phyloP scores from a whole-genome alignment of 2,329 filamentous ascomycete genomes.

The Scytalidium lignicola region DNA sequence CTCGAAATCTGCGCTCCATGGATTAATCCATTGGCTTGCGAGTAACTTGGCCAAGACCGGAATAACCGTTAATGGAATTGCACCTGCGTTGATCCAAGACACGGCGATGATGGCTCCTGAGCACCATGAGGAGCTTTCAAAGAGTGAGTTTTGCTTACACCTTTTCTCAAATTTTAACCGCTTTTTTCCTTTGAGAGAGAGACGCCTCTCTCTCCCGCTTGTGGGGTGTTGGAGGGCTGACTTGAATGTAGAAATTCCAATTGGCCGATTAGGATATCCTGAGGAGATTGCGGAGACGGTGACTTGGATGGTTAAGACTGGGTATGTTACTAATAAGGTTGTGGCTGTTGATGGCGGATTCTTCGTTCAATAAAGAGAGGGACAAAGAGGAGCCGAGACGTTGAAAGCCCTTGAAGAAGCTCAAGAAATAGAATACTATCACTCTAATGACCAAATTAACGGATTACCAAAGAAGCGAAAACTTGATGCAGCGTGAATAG shows the following conservation, averaged over 20 bases:
- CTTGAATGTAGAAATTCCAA: constrained; percentile 30
- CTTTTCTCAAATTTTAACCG: too few species aligned
- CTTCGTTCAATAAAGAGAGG: constrained; percentile 26
- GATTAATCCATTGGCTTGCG: constrained; percentile 41
- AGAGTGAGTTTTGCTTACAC: constrained; percentile 28
- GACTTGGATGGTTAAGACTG: constrained; percentile 37
- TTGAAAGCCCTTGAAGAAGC: too few species aligned
- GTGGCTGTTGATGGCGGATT: constrained; percentile 33
- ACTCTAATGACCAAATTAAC: too few species aligned
- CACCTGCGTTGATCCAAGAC: constrained; percentile 36
- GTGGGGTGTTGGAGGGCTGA: too few species aligned
- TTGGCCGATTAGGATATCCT: constrained; percentile 34
- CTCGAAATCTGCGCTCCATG: constrained; percentile 40
- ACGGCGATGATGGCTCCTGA: constrained; percentile 36
- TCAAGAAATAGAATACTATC: too few species aligned
- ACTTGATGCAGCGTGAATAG: too few species aligned
- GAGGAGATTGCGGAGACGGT: constrained; percentile 40
- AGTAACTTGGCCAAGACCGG: constrained; percentile 36
- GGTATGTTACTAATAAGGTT: constrained; percentile 39
- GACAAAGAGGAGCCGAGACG: constrained; percentile 3
- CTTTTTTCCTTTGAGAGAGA: too few species aligned
- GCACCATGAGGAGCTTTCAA: constrained; percentile 16
- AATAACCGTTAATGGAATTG: constrained; percentile 39
- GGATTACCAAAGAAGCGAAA: too few species aligned
- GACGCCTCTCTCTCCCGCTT: too few species aligned